Base-by-base conservation (phyloP, 1,139 yeast genomes). In the Saccharomyces hybrid region DNA sequence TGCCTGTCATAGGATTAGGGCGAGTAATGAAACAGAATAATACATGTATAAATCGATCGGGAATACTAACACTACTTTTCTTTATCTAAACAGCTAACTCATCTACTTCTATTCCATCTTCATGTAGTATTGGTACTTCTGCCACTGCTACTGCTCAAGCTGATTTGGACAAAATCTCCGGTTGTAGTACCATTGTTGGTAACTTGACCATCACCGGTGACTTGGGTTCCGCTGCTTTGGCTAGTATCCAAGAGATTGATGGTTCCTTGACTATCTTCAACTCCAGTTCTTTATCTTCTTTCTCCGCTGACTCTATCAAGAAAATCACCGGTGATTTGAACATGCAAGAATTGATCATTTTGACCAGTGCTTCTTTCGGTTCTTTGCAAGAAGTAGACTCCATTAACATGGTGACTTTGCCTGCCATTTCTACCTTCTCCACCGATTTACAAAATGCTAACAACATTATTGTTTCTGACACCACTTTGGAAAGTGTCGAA, bases 161-260 rank as follows among this genome's bases (percentile, higher is more conserved):
- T 44, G 91, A 89, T 64, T 82, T 93, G 69, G 95, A 88, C 66
- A 69, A 74, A 48, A 80, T 88, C 60, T 75, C 88, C 55, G 78
- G 83, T 50, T 93, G 99, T 83, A 74, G 81, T 50, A 87, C 91
- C 60, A 81, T 93, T 62, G 81, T 80, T 61, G 99, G 97, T 78
- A 85, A 85, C 71, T 76, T 93, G 67, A 74, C 78, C 73, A 78
- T 93, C 69, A 70, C 81, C 58, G 90, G 91, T 76, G 72, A 70
- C 13, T 50, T 85, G 56, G 83, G 82, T 63, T 64, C 80, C 58
- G 82, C 85, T 64, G 79, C 81, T 57, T 71, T 83, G 65, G 77
- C 79, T 62, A 80, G 80, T 58, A 82, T 84, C 61, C 74, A 86
- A 74, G 83, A 80, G 68, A 76, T 93, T 64, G 82, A 81, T 69